Evolutionary conservation across 1,139 yeast genomes (phyloP), one percentile per base, ranked within the genome.

Genomic region (Taphrina populina): DNA sequence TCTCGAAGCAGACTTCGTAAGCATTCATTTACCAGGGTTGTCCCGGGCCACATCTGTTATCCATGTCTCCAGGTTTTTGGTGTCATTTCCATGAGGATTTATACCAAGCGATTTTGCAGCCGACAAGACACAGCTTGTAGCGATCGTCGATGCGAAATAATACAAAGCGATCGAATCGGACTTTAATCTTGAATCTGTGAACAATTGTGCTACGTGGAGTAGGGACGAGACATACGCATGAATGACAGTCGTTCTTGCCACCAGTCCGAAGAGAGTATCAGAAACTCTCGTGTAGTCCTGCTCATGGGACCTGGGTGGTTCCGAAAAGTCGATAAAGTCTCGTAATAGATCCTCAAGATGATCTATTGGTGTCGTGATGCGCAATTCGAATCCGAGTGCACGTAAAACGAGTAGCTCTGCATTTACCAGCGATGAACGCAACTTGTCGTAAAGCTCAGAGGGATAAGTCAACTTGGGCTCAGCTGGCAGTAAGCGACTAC

Each of bases 391-490:
- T 20, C 41, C 39, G 6, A 60, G 56, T 13, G 58, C 40, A 4
- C 63, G 58, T 19, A 61, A 58, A 1, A 61, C 57, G n/a, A 61
- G 15, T 2, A 58, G 56, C 23, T 61, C 63, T 20, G 51, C 53
- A 23, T 53, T 53, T 29, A 60, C 63, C 29, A 59, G 29, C 13
- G 62, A 61, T 3, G 60, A 57, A 7, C 63, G 62, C 4, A 61
- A 43, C n/a, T 58, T 34, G 23, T 60, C 63, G 43, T 61, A 61
- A n/a, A 23, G 24, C n/a, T 39, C 45, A 2, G 63, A 60, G 1
- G 63, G 63, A 17, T 56, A 52, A 10, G 57, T 51, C 26, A 61
- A 37, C 17, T 30, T 26, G 0, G 58, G 55, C 19, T 26, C 41
- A 13, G 45, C 24, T 13, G 60, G 62, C 8, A 56, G 51, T 5